phyloP scores from a whole-genome alignment of 345 rosid genomes.

The Lepidium sativum region DNA sequence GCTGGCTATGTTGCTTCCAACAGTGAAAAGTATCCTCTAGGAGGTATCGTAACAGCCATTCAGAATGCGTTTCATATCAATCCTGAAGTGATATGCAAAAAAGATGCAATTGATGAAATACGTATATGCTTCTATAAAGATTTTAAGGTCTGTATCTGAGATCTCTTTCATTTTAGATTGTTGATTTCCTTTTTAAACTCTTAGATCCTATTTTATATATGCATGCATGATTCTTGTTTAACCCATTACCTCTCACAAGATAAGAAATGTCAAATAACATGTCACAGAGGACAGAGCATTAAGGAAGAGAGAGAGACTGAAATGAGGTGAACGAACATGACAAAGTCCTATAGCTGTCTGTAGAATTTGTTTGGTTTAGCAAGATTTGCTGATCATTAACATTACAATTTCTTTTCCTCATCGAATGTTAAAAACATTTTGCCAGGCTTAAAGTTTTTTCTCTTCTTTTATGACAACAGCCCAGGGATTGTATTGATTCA shows the following conservation, averaged over 20 bases:
- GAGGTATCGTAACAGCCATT: slow-evolving; percentile 78
- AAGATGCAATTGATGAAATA: slow-evolving; percentile 59
- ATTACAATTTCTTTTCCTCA: background rate
- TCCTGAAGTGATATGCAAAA: slow-evolving; percentile 62
- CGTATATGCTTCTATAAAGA: slow-evolving; percentile 80
- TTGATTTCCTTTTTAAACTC: background rate
- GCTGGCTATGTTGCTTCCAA: slow-evolving; percentile 90
- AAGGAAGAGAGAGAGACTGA: background rate
- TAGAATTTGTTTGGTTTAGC: background rate
- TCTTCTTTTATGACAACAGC: slow-evolving; percentile 34
- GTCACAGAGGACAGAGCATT: background rate
- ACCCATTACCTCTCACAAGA: background rate
- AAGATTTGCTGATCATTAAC: background rate
- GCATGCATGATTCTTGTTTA: background rate
- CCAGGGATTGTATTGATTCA: slow-evolving; percentile 51
- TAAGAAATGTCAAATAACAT: background rate
- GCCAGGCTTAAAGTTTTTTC: slow-evolving; percentile 1
- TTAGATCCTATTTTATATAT: background rate
- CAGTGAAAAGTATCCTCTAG: slow-evolving; percentile 81
- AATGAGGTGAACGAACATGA: background rate
- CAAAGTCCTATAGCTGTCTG: background rate
- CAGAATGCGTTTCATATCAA: slow-evolving; percentile 77
- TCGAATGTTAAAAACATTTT: background rate
- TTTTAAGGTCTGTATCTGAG: slow-evolving; percentile 50
- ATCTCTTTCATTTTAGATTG: slow-evolving; percentile 12